These are phyloP conservation scores for Agapanthus africanus DNA, from an alignment of 106 monocot genomes.

Conservation along the genomic window DNA sequence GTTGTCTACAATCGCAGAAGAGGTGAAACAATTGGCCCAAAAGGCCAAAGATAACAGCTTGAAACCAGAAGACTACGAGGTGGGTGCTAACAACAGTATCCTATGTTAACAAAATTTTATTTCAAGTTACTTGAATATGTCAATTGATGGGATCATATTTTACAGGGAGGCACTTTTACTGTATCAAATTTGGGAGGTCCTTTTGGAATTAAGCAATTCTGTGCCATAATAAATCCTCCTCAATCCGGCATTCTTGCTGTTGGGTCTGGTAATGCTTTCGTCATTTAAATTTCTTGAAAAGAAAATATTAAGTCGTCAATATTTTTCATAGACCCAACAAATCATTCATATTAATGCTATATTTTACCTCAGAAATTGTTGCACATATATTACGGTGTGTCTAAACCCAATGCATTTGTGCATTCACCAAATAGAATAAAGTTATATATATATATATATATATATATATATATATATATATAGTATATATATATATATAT, in stretches of 20 bases:
- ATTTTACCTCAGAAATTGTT: too few relatives aligned
- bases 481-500: too few relatives aligned
- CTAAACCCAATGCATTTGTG: too few relatives aligned
- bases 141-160: constrained; percentile 6
- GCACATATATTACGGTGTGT: too few relatives aligned
- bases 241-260: constrained; percentile 94
- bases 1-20: constrained; percentile 71
- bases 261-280: constrained; percentile 60
- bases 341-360: too few relatives aligned
- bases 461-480: too few relatives aligned
- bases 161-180: constrained; percentile 97
- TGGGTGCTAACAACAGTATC: too few relatives aligned
- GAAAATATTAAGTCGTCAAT: too few relatives aligned
- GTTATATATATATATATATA: too few relatives aligned
- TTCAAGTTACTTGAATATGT: neutral
- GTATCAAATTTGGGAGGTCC: constrained; percentile 96
- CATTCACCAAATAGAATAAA: too few relatives aligned
- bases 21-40: constrained; percentile 83
- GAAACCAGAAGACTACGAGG: constrained; percentile 96
- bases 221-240: constrained; percentile 96
- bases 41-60: constrained; percentile 87
- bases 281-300: too few relatives aligned
- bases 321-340: too few relatives aligned
- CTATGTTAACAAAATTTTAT: neutral
- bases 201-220: constrained; percentile 95